These are phyloP conservation scores for Jatropha podagrica DNA, from an alignment of 441 rosid species.

Conservation along the genomic window DNA sequence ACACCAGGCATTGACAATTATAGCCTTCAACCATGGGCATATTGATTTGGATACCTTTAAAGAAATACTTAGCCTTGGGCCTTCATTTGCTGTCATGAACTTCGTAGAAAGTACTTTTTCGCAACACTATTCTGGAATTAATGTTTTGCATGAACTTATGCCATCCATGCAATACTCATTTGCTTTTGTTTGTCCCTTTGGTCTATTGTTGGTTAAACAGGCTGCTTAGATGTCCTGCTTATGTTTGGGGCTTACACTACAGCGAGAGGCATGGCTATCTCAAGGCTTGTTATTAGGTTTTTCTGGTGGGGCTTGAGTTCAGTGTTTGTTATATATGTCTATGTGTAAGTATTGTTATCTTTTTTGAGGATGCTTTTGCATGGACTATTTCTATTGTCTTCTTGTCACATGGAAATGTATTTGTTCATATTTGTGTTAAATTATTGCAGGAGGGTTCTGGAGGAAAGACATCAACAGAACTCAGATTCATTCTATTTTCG, in stretches of 20 bases:
- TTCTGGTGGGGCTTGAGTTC: conserved; percentile 88
- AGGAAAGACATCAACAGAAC: conserved; percentile 63
- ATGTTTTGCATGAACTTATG: conserved; percentile 13
- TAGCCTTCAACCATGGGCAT: conserved; percentile 74
- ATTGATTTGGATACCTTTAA: conserved; percentile 74
- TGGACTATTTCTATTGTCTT: neutral
- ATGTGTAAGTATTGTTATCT: conserved; percentile 58
- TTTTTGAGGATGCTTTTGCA: conserved; percentile 15
- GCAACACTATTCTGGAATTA: conserved; percentile 20
- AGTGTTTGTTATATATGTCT: conserved; percentile 70
- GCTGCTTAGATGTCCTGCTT: conserved; percentile 88
- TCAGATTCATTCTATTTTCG: conserved; percentile 75
- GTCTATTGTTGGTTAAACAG: conserved; percentile 40
- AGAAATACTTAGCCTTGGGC: conserved; percentile 85
- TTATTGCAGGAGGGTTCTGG: conserved; percentile 74
- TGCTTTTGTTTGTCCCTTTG: conserved; percentile 23
- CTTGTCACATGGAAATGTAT: conserved; percentile 10
- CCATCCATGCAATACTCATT: conserved; percentile 13
- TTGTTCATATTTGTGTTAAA: conserved; percentile 11
- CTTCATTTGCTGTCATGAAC: conserved; percentile 90
- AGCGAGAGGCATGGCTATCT: conserved; percentile 99
- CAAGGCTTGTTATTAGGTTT: conserved; percentile 89
- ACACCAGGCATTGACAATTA: conserved; percentile 78
- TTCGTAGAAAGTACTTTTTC: conserved; percentile 68
- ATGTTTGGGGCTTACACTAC: conserved; percentile 95